phyloP scores from a whole-genome alignment of 345 rosid genomes.

The Eutrema heterophyllum region DNA sequence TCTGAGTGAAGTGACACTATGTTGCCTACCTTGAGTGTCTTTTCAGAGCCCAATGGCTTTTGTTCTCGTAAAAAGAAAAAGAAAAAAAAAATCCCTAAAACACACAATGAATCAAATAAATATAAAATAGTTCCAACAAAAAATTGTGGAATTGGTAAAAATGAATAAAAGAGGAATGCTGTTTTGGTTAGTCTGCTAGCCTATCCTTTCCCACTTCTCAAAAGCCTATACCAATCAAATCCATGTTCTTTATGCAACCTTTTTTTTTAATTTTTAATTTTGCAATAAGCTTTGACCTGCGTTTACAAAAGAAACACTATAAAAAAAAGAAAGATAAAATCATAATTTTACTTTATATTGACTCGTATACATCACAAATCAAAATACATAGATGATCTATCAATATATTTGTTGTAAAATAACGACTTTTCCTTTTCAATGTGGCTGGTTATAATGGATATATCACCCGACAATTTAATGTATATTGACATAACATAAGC shows the following conservation, averaged over 20 bases:
- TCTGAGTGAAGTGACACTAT: constrained; percentile 24
- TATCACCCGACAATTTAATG: neutral
- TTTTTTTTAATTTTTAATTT: neutral
- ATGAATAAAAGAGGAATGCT: constrained; percentile 9
- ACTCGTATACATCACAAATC: constrained; percentile 15
- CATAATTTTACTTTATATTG: constrained; percentile 4
- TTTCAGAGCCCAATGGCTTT: constrained; percentile 3
- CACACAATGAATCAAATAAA: neutral
- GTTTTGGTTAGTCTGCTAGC: constrained; percentile 7
- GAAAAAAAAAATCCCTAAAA: neutral
- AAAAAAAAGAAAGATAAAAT: neutral
- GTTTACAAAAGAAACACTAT: neutral
- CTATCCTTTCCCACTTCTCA: constrained; percentile 20
- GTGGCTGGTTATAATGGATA: neutral
- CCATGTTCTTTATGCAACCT: neutral
- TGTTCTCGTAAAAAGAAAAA: neutral
- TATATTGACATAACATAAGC: neutral
- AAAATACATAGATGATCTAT: neutral
- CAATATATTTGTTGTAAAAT: neutral
- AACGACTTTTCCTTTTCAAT: neutral
- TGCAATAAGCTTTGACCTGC: constrained; percentile 1
- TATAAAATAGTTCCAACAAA: neutral
- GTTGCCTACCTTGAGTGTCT: constrained; percentile 20
- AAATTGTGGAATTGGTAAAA: constrained; percentile 2
- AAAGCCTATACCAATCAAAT: constrained; percentile 31